These are phyloP conservation scores for Irpex sp. DNA, from an alignment of 1,284 basidiomycete species.

Conservation along the genomic window DNA sequence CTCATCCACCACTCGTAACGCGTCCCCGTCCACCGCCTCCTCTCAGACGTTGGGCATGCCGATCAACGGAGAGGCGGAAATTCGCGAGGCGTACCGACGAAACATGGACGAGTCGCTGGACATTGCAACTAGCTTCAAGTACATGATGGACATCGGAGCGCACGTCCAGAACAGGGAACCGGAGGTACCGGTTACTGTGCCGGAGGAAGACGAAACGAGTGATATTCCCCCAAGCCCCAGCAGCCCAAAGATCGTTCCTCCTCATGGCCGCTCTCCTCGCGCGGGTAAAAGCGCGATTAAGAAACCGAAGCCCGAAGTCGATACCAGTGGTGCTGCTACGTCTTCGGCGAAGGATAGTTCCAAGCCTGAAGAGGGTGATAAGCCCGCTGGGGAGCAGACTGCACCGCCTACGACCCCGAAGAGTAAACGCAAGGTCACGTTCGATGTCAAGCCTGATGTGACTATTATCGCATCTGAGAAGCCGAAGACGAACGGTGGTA, in stretches of 20 bases:
- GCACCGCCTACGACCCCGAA: slow-evolving; percentile 26
- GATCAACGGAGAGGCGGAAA: slow-evolving; percentile 23
- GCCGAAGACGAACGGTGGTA: slow-evolving; percentile 13
- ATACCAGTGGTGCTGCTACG: slow-evolving; percentile 8
- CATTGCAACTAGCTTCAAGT: slow-evolving; percentile 64
- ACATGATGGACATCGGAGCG: slow-evolving; percentile 57
- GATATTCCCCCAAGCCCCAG: slow-evolving; percentile 6
- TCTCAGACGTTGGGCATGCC: slow-evolving; percentile 21
- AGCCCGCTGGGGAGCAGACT: slow-evolving; percentile 5
- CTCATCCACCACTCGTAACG: slow-evolving; percentile 15
- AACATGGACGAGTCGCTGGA: slow-evolving; percentile 61
- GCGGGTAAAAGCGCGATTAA: slow-evolving; percentile 27
- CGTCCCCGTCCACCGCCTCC: slow-evolving; percentile 25
- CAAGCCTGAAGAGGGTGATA: slow-evolving; percentile 10
- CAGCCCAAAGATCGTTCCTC: slow-evolving; percentile 6
- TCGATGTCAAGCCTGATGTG: slow-evolving; percentile 59
- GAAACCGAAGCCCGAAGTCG: slow-evolving; percentile 16
- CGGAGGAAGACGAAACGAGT: slow-evolving; percentile 7
- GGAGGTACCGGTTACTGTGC: slow-evolving; percentile 12
- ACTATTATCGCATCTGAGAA: slow-evolving; percentile 40
- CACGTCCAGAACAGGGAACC: slow-evolving; percentile 38
- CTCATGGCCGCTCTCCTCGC: slow-evolving; percentile 23
- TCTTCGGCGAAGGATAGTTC: slow-evolving; percentile 6
- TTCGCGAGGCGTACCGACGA: slow-evolving; percentile 46
- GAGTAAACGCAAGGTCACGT: slow-evolving; percentile 68